Conservation (phyloP, 495 filamentous ascomycete genomes). For the Tuber brumale region DNA sequence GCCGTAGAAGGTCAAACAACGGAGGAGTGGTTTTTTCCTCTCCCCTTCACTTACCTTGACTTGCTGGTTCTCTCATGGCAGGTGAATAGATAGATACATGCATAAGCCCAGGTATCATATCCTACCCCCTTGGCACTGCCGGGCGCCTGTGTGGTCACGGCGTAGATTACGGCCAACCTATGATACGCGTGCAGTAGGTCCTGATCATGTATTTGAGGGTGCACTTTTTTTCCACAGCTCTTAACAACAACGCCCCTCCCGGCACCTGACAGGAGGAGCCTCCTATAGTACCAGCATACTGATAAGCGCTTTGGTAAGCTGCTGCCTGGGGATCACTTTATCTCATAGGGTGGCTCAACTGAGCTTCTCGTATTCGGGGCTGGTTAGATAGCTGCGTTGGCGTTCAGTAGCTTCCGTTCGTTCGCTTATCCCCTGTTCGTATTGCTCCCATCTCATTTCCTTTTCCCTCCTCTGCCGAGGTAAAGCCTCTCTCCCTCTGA, state of each 20-base stretch:
- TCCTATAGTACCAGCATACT: neutral
- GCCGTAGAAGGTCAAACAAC: neutral
- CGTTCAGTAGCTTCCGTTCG: neutral
- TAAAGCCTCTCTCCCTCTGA: neutral
- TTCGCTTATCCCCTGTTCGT: neutral
- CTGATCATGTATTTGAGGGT: neutral
- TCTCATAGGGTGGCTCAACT: neutral
- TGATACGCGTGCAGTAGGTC: neutral
- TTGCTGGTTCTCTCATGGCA: neutral
- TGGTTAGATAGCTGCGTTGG: neutral
- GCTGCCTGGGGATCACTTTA: neutral
- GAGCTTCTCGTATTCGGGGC: neutral
- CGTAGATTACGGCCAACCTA: neutral
- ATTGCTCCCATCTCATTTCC: neutral
- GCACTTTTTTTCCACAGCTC: neutral
- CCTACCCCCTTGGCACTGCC: neutral
- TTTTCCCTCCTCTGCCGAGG: neutral
- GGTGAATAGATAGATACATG: neutral
- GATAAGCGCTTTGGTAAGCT: neutral
- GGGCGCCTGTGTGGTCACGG: neutral
- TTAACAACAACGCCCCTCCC: neutral
- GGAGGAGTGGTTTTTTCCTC: neutral
- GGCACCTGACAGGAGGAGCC: neutral
- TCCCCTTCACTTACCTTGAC: neutral
- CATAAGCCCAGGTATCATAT: neutral